A percentile compares a stretch with the other conserved stretches of the same genome.
Evolutionary conservation across 2,329 filamentous ascomycete genomes (phyloP).

Genomic region (Ophiostoma quercus): DNA sequence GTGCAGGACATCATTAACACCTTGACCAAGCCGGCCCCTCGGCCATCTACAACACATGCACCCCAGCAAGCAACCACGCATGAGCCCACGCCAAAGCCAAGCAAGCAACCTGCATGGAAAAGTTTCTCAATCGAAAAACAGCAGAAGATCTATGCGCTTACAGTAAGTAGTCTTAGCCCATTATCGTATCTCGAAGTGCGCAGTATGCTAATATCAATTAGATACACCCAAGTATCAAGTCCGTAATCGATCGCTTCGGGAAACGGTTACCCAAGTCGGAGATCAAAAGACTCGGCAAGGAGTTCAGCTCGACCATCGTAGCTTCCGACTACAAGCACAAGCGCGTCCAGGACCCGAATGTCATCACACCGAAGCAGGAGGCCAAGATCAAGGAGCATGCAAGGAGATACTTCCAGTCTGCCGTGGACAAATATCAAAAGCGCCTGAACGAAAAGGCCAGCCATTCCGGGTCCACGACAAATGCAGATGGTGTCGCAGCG

Average conservation of each 20-base stretch:
- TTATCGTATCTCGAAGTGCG: neutral
- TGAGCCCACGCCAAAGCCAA: constrained; percentile 51
- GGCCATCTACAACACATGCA: constrained; percentile 54
- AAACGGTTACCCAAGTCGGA: constrained; percentile 80
- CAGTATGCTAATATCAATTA: constrained; percentile 34
- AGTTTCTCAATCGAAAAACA: constrained; percentile 72
- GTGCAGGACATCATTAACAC: constrained; percentile 82
- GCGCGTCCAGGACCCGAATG: constrained; percentile 74
- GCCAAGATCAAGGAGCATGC: constrained; percentile 80
- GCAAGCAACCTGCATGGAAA: constrained; percentile 54
- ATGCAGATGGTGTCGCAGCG: neutral
- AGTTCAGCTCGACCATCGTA: constrained; percentile 81
- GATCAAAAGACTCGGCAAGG: constrained; percentile 57
- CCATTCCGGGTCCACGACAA: constrained; percentile 20
- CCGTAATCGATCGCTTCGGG: constrained; percentile 80
- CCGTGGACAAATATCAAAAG: constrained; percentile 66
- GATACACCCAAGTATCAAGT: constrained; percentile 80
- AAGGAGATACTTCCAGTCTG: constrained; percentile 81
- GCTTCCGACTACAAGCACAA: constrained; percentile 86
- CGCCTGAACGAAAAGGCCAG: constrained; percentile 61
- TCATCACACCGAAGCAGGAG: constrained; percentile 68
- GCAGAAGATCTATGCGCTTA: constrained; percentile 92
- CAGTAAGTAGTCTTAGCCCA: constrained; percentile 54
- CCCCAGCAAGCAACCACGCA: constrained; percentile 56
- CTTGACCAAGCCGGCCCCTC: constrained; percentile 64